These are phyloP conservation scores for Candida stauntonica DNA, from an alignment of 805 yeast species.

Conservation along the genomic window DNA sequence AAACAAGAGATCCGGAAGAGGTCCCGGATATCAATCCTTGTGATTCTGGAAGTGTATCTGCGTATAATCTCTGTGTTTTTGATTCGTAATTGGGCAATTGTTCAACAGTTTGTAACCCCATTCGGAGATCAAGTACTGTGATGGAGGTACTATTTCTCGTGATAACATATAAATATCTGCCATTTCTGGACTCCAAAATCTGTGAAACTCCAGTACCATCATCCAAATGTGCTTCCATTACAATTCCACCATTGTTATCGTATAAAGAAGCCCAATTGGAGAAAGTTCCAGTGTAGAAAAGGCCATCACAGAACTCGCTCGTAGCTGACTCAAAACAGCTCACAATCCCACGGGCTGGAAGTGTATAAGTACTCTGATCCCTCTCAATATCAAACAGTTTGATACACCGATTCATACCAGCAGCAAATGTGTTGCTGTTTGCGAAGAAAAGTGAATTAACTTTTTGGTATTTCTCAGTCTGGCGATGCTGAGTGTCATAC, in stretches of 20 bases:
- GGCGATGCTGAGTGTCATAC: conserved; percentile 29
- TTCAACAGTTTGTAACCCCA: conserved; percentile 21
- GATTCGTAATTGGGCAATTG: conserved; percentile 8
- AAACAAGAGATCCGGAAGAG: conserved; percentile 16
- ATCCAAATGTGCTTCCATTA: conserved; percentile 10
- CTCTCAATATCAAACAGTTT: conserved; percentile 30
- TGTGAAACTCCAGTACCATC: conserved; percentile 33
- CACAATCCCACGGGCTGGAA: conserved; percentile 16
- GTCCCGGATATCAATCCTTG: conserved; percentile 30
- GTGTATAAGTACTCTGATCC: conserved; percentile 17
- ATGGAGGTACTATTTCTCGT: conserved; percentile 29
- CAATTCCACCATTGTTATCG: conserved; percentile 24
- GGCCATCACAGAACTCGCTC: conserved; percentile 15
- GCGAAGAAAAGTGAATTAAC: conserved; percentile 28
- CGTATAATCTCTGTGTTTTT: conserved; percentile 24
- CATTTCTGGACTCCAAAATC: conserved; percentile 33
- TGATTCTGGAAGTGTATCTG: conserved; percentile 18
- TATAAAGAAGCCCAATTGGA: conserved; percentile 29
- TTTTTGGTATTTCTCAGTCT: conserved; percentile 32
- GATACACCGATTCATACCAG: conserved; percentile 30
- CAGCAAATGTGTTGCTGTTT: conserved; percentile 23
- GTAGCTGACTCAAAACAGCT: conserved; percentile 16
- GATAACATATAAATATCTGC: conserved; percentile 31
- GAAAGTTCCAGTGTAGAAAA: conserved; percentile 31
- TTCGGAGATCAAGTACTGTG: conserved; percentile 33